phyloP scores from a whole-genome alignment of 179 eudicot species.

The Gypsophila paniculata region DNA sequence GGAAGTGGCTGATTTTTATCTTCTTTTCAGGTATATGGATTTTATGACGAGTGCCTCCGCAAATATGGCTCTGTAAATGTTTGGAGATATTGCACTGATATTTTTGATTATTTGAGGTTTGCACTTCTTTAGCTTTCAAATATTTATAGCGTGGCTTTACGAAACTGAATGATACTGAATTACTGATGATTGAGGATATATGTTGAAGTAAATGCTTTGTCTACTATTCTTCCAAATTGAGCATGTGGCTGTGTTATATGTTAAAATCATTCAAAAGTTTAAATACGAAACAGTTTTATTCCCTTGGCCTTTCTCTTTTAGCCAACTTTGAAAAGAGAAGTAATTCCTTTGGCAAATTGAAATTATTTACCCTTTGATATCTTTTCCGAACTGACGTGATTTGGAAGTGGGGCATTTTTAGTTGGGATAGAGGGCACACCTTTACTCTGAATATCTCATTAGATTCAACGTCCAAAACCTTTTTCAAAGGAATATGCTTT shows the following conservation, averaged over 20 bases:
- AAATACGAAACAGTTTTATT: neutral
- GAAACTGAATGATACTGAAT: slow-evolving; percentile 4
- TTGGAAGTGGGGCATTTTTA: neutral
- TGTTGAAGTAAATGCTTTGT: slow-evolving; percentile 7
- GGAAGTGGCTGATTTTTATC: slow-evolving; percentile 24
- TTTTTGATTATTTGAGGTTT: slow-evolving; percentile 94
- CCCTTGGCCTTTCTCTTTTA: neutral
- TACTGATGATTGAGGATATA: too few species aligned
- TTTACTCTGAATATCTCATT: neutral
- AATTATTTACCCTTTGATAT: neutral
- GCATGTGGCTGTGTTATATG: too few species aligned
- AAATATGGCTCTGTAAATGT: slow-evolving; percentile 94
- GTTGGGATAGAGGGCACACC: neutral
- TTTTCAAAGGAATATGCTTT: neutral
- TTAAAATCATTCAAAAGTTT: neutral
- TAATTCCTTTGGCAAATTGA: neutral
- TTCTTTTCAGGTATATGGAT: slow-evolving; percentile 80
- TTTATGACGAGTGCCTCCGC: slow-evolving; percentile 91
- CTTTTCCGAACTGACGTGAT: neutral
- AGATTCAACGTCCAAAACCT: neutral
- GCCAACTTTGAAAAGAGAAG: slow-evolving; percentile 3
- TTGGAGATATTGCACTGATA: slow-evolving; percentile 96
- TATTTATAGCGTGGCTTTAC: neutral
- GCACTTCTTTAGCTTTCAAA: slow-evolving; percentile 7
- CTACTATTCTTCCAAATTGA: too few species aligned